A percentile compares a stretch with the other conserved stretches of the same genome.
Evolutionary conservation across 2,329 filamentous ascomycete genomes (phyloP).

Genomic region (Pseudocercospora musae): DNA sequence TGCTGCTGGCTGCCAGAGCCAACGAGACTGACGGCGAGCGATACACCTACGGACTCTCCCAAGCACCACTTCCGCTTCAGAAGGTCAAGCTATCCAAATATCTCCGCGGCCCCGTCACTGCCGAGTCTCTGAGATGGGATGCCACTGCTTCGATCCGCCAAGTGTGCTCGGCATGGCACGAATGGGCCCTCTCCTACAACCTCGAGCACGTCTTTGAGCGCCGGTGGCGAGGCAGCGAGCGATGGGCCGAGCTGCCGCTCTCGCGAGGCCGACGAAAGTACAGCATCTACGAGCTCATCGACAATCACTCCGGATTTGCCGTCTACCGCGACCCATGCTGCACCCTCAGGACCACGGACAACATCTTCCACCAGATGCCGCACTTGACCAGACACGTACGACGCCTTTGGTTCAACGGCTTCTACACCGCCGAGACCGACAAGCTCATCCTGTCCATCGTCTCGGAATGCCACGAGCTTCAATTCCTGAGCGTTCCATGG

Average conservation of each 20-base stretch:
- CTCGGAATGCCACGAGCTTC: conserved; percentile 46
- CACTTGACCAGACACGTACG: conserved; percentile 48
- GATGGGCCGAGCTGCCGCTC: conserved; percentile 47
- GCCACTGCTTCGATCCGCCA: conserved; percentile 48
- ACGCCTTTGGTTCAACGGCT: conserved; percentile 55
- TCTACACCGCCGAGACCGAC: conserved; percentile 51
- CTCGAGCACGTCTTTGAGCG: conserved; percentile 52
- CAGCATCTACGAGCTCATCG: conserved; percentile 48
- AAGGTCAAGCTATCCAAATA: conserved; percentile 47
- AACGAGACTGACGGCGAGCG: conserved; percentile 48
- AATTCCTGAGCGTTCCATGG: conserved; percentile 52
- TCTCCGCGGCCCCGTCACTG: conserved; percentile 50
- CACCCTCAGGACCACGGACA: conserved; percentile 47
- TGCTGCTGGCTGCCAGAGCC: conserved; percentile 47
- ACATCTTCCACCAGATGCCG: conserved; percentile 46
- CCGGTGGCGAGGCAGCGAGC: conserved; percentile 51
- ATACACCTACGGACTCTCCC: conserved; percentile 53
- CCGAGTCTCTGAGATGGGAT: conserved; percentile 53
- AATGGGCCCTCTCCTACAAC: conserved; percentile 52
- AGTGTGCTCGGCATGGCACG: conserved; percentile 51
- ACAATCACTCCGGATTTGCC: conserved; percentile 44
- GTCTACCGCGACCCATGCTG: conserved; percentile 54
- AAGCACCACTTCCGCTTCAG: conserved; percentile 48
- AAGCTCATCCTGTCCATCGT: conserved; percentile 49
- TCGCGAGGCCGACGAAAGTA: conserved; percentile 42